A percentile compares a stretch with the other conserved stretches of the same genome.
Conservation (phyloP, 2,329 filamentous ascomycete species). For the Chaetomiaceae sp. region DNA sequence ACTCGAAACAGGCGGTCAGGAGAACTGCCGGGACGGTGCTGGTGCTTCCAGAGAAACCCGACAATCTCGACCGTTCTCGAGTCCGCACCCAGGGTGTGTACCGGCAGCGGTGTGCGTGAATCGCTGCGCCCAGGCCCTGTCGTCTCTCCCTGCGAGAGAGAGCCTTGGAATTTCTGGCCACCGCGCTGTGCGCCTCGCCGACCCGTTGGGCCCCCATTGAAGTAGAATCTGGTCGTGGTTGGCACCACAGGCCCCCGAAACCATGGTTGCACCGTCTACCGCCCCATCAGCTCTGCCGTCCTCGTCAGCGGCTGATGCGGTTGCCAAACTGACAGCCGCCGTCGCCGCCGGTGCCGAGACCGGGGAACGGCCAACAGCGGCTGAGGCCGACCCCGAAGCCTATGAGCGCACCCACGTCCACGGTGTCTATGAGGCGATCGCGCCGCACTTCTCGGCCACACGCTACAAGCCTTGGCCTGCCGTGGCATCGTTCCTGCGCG, state of each 20-base stretch:
- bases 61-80: background rate
- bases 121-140: background rate
- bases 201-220: too few species aligned
- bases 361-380: conserved; percentile 14
- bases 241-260: too few species aligned
- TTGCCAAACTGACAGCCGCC: conserved; percentile 21
- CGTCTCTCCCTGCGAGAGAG: background rate
- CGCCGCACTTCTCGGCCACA: conserved; percentile 76
- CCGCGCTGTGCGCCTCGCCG: background rate
- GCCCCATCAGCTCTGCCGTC: conserved; percentile 23
- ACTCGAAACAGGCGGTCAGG: conserved; percentile 20
- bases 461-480: conserved; percentile 87
- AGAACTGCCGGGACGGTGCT: background rate
- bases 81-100: background rate
- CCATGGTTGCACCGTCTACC: conserved; percentile 18
- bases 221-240: too few species aligned
- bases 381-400: conserved; percentile 38
- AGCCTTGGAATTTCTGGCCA: too few species aligned
- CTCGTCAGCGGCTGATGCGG: conserved; percentile 23
- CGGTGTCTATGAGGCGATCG: conserved; percentile 82
- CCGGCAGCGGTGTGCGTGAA: conserved; percentile 9
- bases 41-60: background rate
- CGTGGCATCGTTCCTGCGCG: conserved; percentile 70
- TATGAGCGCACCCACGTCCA: conserved; percentile 91
- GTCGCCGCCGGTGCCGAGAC: conserved; percentile 18